Evolutionary conservation across 2,329 filamentous ascomycete species (phyloP).

Genomic region (Fusarium torreyae): DNA sequence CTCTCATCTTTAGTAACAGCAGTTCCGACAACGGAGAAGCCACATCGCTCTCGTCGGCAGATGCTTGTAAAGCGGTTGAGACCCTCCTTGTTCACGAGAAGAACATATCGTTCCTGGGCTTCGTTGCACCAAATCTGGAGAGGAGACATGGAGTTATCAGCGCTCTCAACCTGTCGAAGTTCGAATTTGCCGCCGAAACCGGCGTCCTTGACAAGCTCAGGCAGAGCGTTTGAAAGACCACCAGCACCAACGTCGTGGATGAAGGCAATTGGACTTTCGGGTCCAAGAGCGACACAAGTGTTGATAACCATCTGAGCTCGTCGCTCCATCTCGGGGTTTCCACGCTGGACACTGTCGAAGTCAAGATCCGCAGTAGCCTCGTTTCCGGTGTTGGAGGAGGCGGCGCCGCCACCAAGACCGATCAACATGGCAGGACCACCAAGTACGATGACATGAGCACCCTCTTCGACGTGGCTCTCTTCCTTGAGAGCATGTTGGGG

Average conservation of each 20-base stretch:
- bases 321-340: conserved; percentile 96
- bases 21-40: conserved; percentile 90
- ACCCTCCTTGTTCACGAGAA: conserved; percentile 85
- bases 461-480: conserved; percentile 82
- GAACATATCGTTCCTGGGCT: conserved; percentile 95
- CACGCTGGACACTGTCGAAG: conserved; percentile 96
- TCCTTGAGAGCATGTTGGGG: conserved; percentile 93
- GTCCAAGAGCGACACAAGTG: conserved; percentile 86
- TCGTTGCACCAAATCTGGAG: conserved; percentile 97
- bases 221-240: conserved; percentile 81
- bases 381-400: conserved; percentile 89
- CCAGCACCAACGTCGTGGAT: conserved; percentile 98
- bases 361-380: conserved; percentile 93
- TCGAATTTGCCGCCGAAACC: conserved; percentile 93
- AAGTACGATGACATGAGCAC: conserved; percentile 92
- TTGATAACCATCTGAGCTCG: conserved; percentile 99
- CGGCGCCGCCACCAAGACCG: conserved; percentile 93
- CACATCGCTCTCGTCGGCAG: conserved; percentile 86
- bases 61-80: conserved; percentile 83
- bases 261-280: conserved; percentile 91
- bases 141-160: conserved; percentile 92
- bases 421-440: conserved; percentile 98
- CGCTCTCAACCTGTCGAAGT: conserved; percentile 92
- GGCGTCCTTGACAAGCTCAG: conserved; percentile 87
- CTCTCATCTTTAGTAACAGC: conserved; percentile 74